These are phyloP conservation scores for Fusarium mexicanum DNA, from an alignment of 2,329 filamentous ascomycete genomes.

Conservation along the genomic window DNA sequence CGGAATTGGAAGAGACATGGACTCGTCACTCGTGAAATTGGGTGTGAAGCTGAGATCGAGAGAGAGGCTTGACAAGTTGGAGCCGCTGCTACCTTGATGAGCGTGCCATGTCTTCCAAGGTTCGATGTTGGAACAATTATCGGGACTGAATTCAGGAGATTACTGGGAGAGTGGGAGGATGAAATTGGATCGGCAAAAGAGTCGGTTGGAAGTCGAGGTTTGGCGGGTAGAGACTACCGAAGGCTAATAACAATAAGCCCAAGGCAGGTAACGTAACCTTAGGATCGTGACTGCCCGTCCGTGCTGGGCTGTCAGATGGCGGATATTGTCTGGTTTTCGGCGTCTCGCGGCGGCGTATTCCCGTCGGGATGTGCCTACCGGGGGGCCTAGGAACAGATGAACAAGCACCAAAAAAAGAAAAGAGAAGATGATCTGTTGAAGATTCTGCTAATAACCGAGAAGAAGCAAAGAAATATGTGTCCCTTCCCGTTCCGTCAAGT, in stretches of 20 bases:
- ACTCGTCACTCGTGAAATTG: conserved; percentile 30
- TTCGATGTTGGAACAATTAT: background rate
- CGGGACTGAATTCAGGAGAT: background rate
- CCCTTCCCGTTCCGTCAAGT: background rate
- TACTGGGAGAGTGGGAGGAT: background rate
- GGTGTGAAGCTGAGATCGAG: conserved; percentile 11
- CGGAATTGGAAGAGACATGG: conserved; percentile 37
- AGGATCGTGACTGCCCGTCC: background rate
- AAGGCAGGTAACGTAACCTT: background rate
- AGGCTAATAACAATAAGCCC: background rate
- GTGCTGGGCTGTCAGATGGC: conserved; percentile 7
- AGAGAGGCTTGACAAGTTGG: conserved; percentile 26
- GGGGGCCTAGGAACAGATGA: background rate
- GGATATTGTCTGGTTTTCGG: background rate
- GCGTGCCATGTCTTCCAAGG: conserved; percentile 37
- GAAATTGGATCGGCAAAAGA: background rate
- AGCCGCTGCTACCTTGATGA: conserved; percentile 21
- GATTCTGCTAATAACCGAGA: background rate
- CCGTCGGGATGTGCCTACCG: background rate
- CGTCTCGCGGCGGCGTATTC: conserved; percentile 15
- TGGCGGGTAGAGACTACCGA: background rate
- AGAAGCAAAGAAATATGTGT: background rate
- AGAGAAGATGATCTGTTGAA: background rate
- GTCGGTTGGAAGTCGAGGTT: background rate
- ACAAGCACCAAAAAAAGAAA: background rate